These are phyloP conservation scores for Metarhizium anisopliae DNA, from an alignment of 2,329 filamentous ascomycete genomes.

Conservation along the genomic window DNA sequence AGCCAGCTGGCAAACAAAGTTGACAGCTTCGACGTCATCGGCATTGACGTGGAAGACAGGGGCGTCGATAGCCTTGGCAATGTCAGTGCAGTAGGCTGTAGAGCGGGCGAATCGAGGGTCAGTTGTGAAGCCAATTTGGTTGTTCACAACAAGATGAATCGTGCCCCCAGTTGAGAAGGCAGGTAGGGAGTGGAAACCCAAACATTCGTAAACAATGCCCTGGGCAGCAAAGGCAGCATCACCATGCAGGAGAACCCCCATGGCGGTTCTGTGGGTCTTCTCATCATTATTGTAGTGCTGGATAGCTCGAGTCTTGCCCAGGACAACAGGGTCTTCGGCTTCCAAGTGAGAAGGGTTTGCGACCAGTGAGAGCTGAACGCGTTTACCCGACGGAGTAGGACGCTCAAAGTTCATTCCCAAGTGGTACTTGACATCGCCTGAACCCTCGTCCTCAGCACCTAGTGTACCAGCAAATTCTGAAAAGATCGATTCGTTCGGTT, in stretches of 20 bases:
- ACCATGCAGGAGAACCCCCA: conserved; percentile 93
- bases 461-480: conserved; percentile 89
- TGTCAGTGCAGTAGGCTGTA: conserved; percentile 97
- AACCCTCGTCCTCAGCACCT: conserved; percentile 87
- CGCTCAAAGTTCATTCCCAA: conserved; percentile 99
- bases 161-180: conserved; percentile 96
- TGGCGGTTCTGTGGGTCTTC: conserved; percentile 76
- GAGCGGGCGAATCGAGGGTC: conserved; percentile 96
- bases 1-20: conserved; percentile 94
- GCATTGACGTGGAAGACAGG: conserved; percentile 99
- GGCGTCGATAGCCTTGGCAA: conserved; percentile 96
- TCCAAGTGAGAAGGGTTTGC: conserved; percentile 98
- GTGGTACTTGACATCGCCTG: conserved; percentile 98
- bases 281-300: conserved; percentile 99
- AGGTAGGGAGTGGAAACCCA: conserved; percentile 92
- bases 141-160: conserved; percentile 96
- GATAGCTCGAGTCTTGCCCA: conserved; percentile 95
- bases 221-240: conserved; percentile 95
- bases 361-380: conserved; percentile 96
- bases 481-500: conserved; percentile 99
- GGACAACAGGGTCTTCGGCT: conserved; percentile 93
- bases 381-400: conserved; percentile 94
- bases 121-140: conserved; percentile 99
- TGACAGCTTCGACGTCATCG: conserved; percentile 95
- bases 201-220: conserved; percentile 96